Conservation (phyloP, 331 rosid species). For the Erythrophleum ivorense region DNA sequence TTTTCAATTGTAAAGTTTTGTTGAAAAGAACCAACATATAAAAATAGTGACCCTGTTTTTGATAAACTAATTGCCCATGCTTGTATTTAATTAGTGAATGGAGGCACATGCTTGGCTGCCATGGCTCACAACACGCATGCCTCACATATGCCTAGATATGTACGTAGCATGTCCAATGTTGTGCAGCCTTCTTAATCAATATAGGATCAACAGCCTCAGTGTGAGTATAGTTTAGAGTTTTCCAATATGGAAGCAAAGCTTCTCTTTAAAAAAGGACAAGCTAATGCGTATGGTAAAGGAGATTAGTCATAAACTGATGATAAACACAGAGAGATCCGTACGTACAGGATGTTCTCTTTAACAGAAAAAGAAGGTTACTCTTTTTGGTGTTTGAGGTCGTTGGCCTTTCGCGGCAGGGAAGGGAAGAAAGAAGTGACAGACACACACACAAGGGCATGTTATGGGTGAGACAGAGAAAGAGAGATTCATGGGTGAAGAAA, state of each 20-base stretch:
- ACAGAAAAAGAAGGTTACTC: conserved; percentile 37
- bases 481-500: conserved; percentile 44
- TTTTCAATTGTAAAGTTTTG: not conserved
- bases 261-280: conserved; percentile 5
- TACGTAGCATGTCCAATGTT: conserved; percentile 30
- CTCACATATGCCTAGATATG: conserved; percentile 36
- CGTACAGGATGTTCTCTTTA: conserved; percentile 42
- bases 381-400: conserved; percentile 42
- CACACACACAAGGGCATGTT: conserved; percentile 29
- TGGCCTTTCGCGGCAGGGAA: conserved; percentile 34
- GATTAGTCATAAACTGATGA: not conserved
- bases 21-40: not conserved
- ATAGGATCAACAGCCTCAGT: conserved; percentile 37
- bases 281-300: not conserved
- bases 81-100: conserved; percentile 26
- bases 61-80: conserved; percentile 2
- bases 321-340: conserved; percentile 33
- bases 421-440: conserved; percentile 8
- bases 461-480: conserved; percentile 22
- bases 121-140: conserved; percentile 45
- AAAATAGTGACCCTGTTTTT: not conserved
- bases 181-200: conserved; percentile 35
- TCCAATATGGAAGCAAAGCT: conserved; percentile 27
- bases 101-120: conserved; percentile 36
- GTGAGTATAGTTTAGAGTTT: conserved; percentile 24